Conservation (phyloP, 176 grass and related monocot species). For the Carex parvula region DNA sequence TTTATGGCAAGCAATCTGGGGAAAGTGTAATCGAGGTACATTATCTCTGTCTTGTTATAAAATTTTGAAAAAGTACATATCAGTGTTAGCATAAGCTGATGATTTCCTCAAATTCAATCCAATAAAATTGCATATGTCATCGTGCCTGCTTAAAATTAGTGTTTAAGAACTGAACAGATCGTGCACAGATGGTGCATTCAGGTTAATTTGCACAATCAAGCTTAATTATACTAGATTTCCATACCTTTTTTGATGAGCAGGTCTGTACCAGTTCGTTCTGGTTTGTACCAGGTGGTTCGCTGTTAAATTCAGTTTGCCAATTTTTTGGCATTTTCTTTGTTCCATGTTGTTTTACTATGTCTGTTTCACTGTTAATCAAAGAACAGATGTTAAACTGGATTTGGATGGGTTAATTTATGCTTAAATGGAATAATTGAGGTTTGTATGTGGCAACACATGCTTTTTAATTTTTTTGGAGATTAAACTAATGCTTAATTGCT, state of each 20-base stretch:
- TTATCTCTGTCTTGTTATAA: neutral
- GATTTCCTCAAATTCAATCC: neutral
- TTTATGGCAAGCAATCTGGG: constrained; percentile 36
- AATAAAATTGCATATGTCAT: neutral
- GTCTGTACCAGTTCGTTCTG: neutral
- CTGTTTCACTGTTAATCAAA: neutral
- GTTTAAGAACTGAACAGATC: neutral
- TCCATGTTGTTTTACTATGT: neutral
- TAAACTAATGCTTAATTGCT: neutral
- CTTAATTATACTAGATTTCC: neutral
- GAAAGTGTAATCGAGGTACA: constrained; percentile 55
- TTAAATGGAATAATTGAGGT: neutral
- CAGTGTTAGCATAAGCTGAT: neutral
- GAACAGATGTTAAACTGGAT: neutral
- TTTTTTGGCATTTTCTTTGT: neutral
- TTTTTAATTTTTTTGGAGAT: neutral
- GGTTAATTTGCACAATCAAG: neutral
- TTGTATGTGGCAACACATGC: neutral
- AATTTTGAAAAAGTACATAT: neutral
- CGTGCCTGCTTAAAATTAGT: neutral
- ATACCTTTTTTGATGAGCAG: neutral
- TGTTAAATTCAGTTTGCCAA: neutral
- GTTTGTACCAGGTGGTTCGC: neutral
- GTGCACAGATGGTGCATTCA: neutral
- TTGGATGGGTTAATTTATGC: neutral